Percentiles rank a stretch among this genome's conserved stretches.
phyloP scores from a whole-genome alignment of 176 grass and related monocot genomes.

The Avena insularis region DNA sequence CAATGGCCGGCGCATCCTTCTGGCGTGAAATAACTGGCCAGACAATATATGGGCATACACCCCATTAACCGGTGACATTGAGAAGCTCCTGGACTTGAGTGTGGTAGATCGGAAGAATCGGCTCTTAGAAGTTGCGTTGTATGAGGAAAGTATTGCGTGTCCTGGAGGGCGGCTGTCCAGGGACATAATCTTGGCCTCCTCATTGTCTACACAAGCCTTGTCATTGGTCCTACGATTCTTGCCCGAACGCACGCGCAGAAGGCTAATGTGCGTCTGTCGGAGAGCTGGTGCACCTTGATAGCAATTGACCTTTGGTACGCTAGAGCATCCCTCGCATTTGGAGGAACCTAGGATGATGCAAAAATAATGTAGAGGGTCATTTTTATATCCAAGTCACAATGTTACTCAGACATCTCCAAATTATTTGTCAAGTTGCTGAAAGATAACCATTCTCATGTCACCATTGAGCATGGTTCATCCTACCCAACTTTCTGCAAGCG shows the following conservation, averaged over 20 bases:
- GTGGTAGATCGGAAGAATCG: not conserved
- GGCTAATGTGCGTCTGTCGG: constrained; percentile 7
- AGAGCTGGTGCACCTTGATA: not conserved
- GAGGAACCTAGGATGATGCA: not conserved
- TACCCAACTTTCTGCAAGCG: no score
- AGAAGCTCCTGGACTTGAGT: not conserved
- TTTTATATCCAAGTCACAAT: not conserved
- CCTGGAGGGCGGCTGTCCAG: not conserved
- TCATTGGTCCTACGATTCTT: not conserved
- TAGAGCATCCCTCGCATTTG: not conserved
- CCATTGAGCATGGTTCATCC: no score
- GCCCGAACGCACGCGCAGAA: not conserved
- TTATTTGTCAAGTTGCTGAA: no score
- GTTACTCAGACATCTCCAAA: not conserved
- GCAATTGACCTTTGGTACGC: not conserved
- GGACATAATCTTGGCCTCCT: not conserved
- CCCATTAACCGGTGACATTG: not conserved
- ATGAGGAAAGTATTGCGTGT: not conserved
- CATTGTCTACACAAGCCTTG: not conserved
- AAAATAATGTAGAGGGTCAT: no score
- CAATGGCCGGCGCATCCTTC: not conserved
- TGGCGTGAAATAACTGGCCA: not conserved
- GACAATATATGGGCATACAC: not conserved
- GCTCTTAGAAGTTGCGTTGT: not conserved
- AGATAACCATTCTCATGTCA: no score